Percentiles rank a stretch among this genome's conserved stretches.
phyloP scores from a whole-genome alignment of 192 early-diverging fungal genomes.

The Backusella mclennaniae region DNA sequence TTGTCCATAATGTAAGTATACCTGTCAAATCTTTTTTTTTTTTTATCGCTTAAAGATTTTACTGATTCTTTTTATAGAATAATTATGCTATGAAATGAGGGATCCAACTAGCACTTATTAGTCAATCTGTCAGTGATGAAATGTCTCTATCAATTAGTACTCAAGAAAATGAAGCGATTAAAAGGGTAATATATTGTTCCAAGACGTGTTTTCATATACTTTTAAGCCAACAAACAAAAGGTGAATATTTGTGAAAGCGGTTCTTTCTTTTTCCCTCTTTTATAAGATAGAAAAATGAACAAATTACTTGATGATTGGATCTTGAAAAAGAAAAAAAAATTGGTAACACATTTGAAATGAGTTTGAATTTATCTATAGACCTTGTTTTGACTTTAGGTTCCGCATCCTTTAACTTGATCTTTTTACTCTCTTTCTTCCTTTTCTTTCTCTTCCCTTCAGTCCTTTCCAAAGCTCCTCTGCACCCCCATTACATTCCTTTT shows the following conservation, averaged over 20 bases:
- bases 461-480: neutral
- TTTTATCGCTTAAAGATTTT: neutral
- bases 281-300: neutral
- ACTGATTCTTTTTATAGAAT: neutral
- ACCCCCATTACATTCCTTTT: neutral
- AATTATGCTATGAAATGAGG: neutral
- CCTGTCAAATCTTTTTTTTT: no score
- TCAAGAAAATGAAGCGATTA: neutral
- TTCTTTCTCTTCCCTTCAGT: slow-evolving; percentile 1
- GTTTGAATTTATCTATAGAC: slow-evolving; percentile 1
- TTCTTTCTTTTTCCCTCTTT: neutral
- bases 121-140: neutral
- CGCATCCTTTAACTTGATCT: slow-evolving; percentile 3
- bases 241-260: neutral
- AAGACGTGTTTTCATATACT: neutral
- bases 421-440: neutral
- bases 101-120: neutral
- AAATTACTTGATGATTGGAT: neutral
- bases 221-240: neutral
- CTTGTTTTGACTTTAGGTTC: neutral
- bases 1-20: no score
- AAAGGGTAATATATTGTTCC: neutral
- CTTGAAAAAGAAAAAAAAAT: neutral
- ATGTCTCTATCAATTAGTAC: neutral
- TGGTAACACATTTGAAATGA: neutral